phyloP scores from a whole-genome alignment of 345 rosid species.

The thale cress (Arabidopsis thaliana) region TAIR10.1 NC_003076.8:3039001-3039500 shows the following conservation, averaged over 20 bases:
- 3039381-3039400: background rate
- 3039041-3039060: slow-evolving; percentile 12
- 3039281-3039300: slow-evolving; percentile 86
- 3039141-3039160: slow-evolving; percentile 28
- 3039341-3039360: slow-evolving; percentile 89
- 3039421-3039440: background rate
- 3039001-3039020: slow-evolving; percentile 19
- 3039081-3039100: slow-evolving; percentile 24
- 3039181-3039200: slow-evolving; percentile 12
- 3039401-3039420: background rate
- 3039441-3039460: slow-evolving; percentile 86
- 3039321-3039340: slow-evolving; percentile 91
- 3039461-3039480: slow-evolving; percentile 91
- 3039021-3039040: slow-evolving; percentile 1
- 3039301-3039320: slow-evolving; percentile 85
- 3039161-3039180: slow-evolving; percentile 27
- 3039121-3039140: slow-evolving; percentile 28
- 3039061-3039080: slow-evolving; percentile 14
- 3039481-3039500: slow-evolving; percentile 87
- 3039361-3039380: slow-evolving; percentile 59
- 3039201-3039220: slow-evolving; percentile 79
- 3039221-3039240: slow-evolving; percentile 90
- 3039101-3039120: slow-evolving; percentile 27
- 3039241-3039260: slow-evolving; percentile 97
- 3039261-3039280: slow-evolving; percentile 82